Evolutionary conservation across 345 rosid genomes (phyloP).

Genomic region (Lepidium sativum): DNA sequence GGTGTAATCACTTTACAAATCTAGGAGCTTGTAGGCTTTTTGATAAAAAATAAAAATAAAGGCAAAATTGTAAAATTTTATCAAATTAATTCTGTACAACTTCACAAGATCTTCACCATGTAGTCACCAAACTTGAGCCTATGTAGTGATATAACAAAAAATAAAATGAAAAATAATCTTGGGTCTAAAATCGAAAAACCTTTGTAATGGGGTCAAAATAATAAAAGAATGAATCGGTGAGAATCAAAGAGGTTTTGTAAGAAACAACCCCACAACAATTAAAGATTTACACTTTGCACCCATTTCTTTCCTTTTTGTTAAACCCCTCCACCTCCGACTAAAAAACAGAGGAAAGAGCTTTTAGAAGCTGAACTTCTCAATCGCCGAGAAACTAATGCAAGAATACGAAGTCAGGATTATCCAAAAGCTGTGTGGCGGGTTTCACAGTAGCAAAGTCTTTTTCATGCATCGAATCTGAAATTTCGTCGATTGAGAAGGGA

Average conservation of each 20-base stretch:
- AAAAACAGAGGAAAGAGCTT: conserved; percentile 28
- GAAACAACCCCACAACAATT: conserved; percentile 27
- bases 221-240: conserved; percentile 22
- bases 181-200: conserved; percentile 3
- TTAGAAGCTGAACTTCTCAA: conserved; percentile 24
- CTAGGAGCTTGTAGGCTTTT: too few relatives aligned
- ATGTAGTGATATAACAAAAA: background rate
- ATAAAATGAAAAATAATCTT: background rate
- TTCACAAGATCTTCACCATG: conserved; percentile 1
- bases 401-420: conserved; percentile 74
- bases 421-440: conserved; percentile 73
- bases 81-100: background rate
- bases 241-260: background rate
- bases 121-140: background rate
- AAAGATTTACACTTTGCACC: conserved; percentile 19
- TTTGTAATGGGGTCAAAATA: conserved; percentile 15
- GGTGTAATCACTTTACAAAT: too few relatives aligned
- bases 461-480: conserved; percentile 67
- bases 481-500: conserved; percentile 94
- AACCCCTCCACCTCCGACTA: conserved; percentile 20
- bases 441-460: conserved; percentile 75
- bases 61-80: too few relatives aligned
- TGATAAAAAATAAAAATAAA: too few relatives aligned
- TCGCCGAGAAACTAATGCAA: conserved; percentile 46
- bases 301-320: conserved; percentile 23